Conservation (phyloP, 148 eudicot genomes). For the Chenopodium album region DNA sequence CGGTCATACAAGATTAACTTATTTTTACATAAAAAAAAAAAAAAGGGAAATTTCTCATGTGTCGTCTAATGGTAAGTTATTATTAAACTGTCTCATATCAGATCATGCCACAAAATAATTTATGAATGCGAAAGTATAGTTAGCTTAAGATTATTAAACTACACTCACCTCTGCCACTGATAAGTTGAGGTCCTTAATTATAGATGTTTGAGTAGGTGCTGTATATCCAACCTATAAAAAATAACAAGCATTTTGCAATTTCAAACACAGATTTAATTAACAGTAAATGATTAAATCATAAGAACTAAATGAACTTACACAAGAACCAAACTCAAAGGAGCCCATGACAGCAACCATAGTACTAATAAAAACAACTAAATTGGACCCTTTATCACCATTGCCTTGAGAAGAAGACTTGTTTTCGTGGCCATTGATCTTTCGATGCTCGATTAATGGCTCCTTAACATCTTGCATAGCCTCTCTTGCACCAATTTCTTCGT, state of each 20-base stretch:
- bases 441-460: slow-evolving; percentile 11
- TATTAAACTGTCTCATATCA: neutral
- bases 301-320: slow-evolving; percentile 16
- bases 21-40: too few relatives aligned
- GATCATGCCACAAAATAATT: neutral
- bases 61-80: too few relatives aligned
- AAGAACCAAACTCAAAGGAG: slow-evolving; percentile 30
- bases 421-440: neutral
- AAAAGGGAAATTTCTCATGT: too few relatives aligned
- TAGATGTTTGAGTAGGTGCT: slow-evolving; percentile 26
- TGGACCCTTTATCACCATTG: slow-evolving; percentile 17
- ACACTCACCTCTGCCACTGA: slow-evolving; percentile 29
- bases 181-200: slow-evolving; percentile 22
- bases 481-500: neutral
- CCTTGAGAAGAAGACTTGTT: neutral
- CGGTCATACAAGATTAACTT: too few relatives aligned
- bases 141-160: neutral
- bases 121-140: neutral
- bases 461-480: neutral
- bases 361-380: slow-evolving; percentile 18
- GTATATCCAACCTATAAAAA: slow-evolving; percentile 27
- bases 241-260: neutral
- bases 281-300: neutral
- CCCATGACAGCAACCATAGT: slow-evolving; percentile 28
- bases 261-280: neutral